These are phyloP conservation scores for Spathaspora gorwiae DNA, from an alignment of 805 yeast genomes.

Conservation along the genomic window DNA sequence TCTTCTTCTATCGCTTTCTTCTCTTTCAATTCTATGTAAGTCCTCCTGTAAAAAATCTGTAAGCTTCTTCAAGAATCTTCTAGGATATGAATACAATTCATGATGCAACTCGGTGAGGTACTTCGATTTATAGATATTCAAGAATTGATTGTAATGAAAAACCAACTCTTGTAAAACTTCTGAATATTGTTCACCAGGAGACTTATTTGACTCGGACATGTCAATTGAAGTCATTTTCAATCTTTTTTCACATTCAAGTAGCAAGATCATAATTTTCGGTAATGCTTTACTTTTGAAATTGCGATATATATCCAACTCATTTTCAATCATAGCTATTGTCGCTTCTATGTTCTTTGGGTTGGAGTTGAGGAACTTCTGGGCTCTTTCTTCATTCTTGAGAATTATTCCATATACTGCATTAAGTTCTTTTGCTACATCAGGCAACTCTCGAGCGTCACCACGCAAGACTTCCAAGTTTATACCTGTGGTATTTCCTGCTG, in stretches of 20 bases:
- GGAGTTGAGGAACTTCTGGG: conserved; percentile 16
- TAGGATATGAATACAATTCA: conserved; percentile 36
- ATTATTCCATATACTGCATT: conserved; percentile 33
- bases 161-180: conserved; percentile 26
- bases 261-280: conserved; percentile 19
- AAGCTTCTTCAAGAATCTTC: conserved; percentile 27
- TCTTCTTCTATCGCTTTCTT: conserved; percentile 30
- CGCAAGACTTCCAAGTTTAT: conserved; percentile 43
- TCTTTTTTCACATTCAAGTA: conserved; percentile 13
- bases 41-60: conserved; percentile 32
- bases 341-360: conserved; percentile 12
- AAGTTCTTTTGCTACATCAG: conserved; percentile 50
- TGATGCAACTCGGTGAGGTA: conserved; percentile 36
- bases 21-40: conserved; percentile 24
- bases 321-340: conserved; percentile 11
- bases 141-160: conserved; percentile 34
- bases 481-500: conserved; percentile 14
- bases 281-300: conserved; percentile 21
- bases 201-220: conserved; percentile 16
- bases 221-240: conserved; percentile 10
- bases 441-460: conserved; percentile 53
- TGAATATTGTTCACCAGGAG: conserved; percentile 17
- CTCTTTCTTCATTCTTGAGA: conserved; percentile 29
- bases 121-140: conserved; percentile 27
- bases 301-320: conserved; percentile 14